Conservation (phyloP, 805 yeast genomes). For the Cyberlindnera nakhonratchasimensis region DNA sequence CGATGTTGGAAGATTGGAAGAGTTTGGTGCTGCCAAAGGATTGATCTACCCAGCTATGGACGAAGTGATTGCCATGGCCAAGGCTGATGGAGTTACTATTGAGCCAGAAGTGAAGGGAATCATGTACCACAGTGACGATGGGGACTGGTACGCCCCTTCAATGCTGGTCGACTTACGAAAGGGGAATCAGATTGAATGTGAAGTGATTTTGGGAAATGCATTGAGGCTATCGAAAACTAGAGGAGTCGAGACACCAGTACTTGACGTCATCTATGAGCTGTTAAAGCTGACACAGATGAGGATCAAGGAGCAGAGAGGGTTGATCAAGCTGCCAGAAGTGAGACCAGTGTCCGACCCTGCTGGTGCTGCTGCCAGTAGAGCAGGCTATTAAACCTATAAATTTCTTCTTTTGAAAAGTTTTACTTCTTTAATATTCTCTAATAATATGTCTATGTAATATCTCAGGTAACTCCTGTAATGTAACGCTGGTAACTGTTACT, state of each 20-base stretch:
- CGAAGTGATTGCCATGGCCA: slow-evolving; percentile 64
- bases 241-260: slow-evolving; percentile 55
- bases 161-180: slow-evolving; percentile 68
- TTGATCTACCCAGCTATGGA: slow-evolving; percentile 59
- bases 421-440: no score
- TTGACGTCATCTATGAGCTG: slow-evolving; percentile 53
- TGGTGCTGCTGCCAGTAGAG: slow-evolving; percentile 5
- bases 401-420: no score
- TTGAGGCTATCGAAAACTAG: slow-evolving; percentile 45
- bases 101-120: slow-evolving; percentile 45
- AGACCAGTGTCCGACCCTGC: slow-evolving; percentile 31
- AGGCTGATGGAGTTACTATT: slow-evolving; percentile 59
- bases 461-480: no score
- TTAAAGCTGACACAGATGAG: slow-evolving; percentile 60
- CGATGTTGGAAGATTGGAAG: slow-evolving; percentile 53
- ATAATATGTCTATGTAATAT: no score
- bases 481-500: no score
- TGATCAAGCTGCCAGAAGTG: slow-evolving; percentile 39
- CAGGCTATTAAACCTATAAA: slow-evolving; percentile 1
- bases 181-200: slow-evolving; percentile 67
- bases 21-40: slow-evolving; percentile 40
- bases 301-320: slow-evolving; percentile 54
- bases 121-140: slow-evolving; percentile 57
- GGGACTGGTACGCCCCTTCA: slow-evolving; percentile 61
- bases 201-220: slow-evolving; percentile 68